Evolutionary conservation across 371 early-diverging fungal genomes (phyloP).

Genomic region (Dentiscutata heterogama): DNA sequence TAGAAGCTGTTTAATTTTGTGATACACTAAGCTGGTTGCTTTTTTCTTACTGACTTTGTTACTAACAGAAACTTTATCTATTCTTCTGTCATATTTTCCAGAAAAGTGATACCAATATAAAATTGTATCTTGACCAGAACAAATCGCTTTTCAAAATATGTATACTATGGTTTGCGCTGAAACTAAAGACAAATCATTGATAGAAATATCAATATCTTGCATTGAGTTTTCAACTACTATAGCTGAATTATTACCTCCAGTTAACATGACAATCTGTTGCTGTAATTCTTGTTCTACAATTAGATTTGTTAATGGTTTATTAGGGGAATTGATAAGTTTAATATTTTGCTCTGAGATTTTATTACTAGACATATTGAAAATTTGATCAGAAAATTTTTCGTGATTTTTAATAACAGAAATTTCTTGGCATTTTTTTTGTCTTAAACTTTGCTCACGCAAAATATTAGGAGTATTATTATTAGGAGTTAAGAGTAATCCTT

Average conservation of each 20-base stretch:
- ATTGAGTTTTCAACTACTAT: not conserved
- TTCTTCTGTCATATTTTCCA: conserved; percentile 20
- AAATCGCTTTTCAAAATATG: not conserved
- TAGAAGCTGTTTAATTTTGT: conserved; percentile 6
- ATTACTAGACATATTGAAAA: too few relatives aligned
- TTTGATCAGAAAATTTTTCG: too few relatives aligned
- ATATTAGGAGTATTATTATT: too few relatives aligned
- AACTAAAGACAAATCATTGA: too few relatives aligned
- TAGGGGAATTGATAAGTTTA: too few relatives aligned
- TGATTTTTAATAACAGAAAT: too few relatives aligned
- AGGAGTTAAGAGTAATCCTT: too few relatives aligned
- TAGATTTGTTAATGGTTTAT: not conserved
- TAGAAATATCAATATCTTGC: not conserved
- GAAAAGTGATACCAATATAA: not conserved
- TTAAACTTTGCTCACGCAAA: too few relatives aligned
- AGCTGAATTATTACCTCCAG: too few relatives aligned
- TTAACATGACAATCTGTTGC: conserved; percentile 3
- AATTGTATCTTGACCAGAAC: not conserved
- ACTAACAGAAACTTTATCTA: not conserved
- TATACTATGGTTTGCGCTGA: not conserved
- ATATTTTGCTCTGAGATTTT: too few relatives aligned
- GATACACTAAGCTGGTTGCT: not conserved
- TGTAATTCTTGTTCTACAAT: conserved; percentile 32
- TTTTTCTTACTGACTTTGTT: conserved; percentile 3
- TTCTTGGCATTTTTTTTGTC: too few relatives aligned